Conservation (phyloP, 306 rosid genomes). For the Benincasa hispida region DNA sequence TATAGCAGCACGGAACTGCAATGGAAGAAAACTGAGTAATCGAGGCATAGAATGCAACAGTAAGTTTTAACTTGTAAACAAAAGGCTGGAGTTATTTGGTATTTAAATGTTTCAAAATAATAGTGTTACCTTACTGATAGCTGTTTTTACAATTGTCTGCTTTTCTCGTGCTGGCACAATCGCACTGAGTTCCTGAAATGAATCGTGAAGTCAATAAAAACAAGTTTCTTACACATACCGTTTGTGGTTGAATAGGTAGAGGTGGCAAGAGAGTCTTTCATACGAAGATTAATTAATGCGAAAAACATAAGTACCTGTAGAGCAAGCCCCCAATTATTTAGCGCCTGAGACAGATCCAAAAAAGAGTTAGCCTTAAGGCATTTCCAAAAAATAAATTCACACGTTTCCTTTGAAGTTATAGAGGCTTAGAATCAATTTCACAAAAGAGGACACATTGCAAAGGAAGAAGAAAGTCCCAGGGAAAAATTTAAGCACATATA, state of each 20-base stretch:
- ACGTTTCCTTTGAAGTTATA: background rate
- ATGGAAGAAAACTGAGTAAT: slow-evolving; percentile 19
- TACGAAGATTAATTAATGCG: background rate
- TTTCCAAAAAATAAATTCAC: background rate
- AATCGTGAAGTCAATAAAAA: slow-evolving; percentile 3
- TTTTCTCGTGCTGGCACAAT: slow-evolving; percentile 96
- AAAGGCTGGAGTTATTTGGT: background rate
- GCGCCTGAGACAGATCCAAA: slow-evolving; percentile 64
- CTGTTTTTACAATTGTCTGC: slow-evolving; percentile 84
- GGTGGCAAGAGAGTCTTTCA: background rate
- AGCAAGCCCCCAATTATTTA: slow-evolving; percentile 99
- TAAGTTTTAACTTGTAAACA: background rate
- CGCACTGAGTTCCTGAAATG: slow-evolving; percentile 85
- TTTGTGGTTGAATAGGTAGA: background rate
- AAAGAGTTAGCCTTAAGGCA: slow-evolving; percentile 15
- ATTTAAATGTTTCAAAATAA: slow-evolving; percentile 10
- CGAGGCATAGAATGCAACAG: background rate
- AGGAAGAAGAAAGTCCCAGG: background rate
- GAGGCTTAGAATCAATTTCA: slow-evolving; percentile 1
- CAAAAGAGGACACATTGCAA: background rate
- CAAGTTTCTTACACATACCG: background rate
- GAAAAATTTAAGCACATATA: background rate
- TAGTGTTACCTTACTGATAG: slow-evolving; percentile 72
- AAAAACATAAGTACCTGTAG: slow-evolving; percentile 57
- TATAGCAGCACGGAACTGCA: slow-evolving; percentile 97